phyloP scores from a whole-genome alignment of 164 flowering plant species.

The Stephania japonica region DNA sequence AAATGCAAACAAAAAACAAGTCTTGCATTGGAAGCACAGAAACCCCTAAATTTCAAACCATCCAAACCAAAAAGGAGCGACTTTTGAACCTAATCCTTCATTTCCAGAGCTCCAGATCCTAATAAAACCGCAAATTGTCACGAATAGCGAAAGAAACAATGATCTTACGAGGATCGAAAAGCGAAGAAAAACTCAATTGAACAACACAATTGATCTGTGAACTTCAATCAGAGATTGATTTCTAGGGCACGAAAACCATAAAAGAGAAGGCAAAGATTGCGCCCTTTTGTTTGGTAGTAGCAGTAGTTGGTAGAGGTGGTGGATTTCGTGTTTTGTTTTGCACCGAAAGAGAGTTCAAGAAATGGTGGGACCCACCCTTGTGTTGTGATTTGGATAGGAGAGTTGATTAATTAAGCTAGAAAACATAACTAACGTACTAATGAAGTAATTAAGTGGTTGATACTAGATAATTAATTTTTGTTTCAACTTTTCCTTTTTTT shows the following conservation, averaged over 20 bases:
- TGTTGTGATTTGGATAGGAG: background rate
- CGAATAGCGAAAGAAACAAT: background rate
- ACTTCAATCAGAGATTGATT: background rate
- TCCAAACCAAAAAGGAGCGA: background rate
- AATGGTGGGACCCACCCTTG: background rate
- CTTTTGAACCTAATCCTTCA: background rate
- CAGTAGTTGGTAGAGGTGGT: too few relatives aligned
- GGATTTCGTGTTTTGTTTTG: background rate
- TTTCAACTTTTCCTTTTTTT: too few relatives aligned
- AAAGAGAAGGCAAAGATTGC: background rate
- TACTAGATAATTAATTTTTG: too few relatives aligned
- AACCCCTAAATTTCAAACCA: background rate
- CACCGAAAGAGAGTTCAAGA: background rate
- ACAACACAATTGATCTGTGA: background rate
- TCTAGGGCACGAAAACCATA: background rate
- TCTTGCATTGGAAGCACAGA: conserved; percentile 1
- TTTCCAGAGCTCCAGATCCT: background rate
- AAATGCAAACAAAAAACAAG: background rate
- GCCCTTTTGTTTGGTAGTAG: background rate
- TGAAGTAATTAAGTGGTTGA: background rate
- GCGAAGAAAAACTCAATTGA: background rate
- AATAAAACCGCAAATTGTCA: background rate
- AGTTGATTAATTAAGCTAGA: background rate
- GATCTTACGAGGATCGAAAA: background rate
- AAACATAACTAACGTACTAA: background rate